A percentile compares a stretch with the other conserved stretches of the same genome.
phyloP scores from a whole-genome alignment of 2,329 filamentous ascomycete genomes.

The Arthrobotrys megalospora region DNA sequence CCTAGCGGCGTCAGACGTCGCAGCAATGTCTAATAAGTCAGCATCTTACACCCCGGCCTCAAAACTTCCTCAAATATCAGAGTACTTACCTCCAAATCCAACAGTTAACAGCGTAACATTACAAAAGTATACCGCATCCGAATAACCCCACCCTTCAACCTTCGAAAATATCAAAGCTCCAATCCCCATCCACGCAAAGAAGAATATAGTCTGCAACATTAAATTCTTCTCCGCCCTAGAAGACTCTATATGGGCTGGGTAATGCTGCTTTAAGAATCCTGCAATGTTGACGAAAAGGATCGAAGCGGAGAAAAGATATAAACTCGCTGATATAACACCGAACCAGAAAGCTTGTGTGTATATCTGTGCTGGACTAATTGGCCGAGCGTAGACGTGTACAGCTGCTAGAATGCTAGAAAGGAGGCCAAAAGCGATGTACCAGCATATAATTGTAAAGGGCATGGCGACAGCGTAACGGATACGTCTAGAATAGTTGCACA shows the following conservation, averaged over 20 bases:
- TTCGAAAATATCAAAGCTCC: slow-evolving; percentile 82
- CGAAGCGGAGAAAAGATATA: slow-evolving; percentile 84
- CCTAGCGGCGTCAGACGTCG: slow-evolving; percentile 71
- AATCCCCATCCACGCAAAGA: slow-evolving; percentile 83
- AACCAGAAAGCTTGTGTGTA: slow-evolving; percentile 88
- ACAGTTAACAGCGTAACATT: slow-evolving; percentile 71
- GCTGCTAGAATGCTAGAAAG: slow-evolving; percentile 78
- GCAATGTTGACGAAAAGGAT: slow-evolving; percentile 74
- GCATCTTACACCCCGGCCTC: neutral
- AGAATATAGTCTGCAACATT: slow-evolving; percentile 90
- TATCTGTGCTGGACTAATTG: slow-evolving; percentile 69
- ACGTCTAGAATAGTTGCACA: slow-evolving; percentile 87
- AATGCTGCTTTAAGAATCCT: slow-evolving; percentile 79
- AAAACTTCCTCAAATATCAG: neutral
- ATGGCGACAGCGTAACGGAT: slow-evolving; percentile 86
- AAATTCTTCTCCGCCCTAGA: slow-evolving; percentile 86
- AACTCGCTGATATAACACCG: slow-evolving; percentile 81
- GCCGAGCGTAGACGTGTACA: slow-evolving; percentile 74
- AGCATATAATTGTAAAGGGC: slow-evolving; percentile 85
- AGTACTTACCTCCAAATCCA: slow-evolving; percentile 60
- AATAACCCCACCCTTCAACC: slow-evolving; percentile 81
- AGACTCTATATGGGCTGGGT: slow-evolving; percentile 79
- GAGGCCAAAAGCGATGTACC: slow-evolving; percentile 78
- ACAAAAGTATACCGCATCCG: slow-evolving; percentile 84
- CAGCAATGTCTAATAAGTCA: slow-evolving; percentile 48